Percentiles rank a stretch among this genome's conserved stretches.
phyloP scores from a whole-genome alignment of 495 filamentous ascomycete species.

The Aspergillus cavernicola region DNA sequence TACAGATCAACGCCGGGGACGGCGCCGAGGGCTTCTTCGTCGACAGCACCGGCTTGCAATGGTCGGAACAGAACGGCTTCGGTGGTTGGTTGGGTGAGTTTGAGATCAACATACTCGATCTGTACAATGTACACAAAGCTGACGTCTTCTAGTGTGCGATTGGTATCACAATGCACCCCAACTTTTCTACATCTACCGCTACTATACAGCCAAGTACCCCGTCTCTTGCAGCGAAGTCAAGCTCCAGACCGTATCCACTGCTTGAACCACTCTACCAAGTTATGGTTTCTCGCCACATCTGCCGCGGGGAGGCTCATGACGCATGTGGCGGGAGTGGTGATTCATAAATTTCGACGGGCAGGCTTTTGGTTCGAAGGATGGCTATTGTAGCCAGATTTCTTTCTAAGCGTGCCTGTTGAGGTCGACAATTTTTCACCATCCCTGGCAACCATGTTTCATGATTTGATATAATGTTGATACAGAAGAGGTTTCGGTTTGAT shows the following conservation, averaged over 20 bases:
- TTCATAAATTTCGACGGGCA: conserved; percentile 14
- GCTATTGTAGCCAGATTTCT: background rate
- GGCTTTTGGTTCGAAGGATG: background rate
- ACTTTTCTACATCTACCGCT: conserved; percentile 44
- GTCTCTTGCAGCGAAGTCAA: conserved; percentile 44
- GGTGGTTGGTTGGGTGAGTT: conserved; percentile 52
- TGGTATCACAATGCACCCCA: conserved; percentile 55
- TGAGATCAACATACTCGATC: background rate
- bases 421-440: background rate
- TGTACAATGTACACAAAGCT: background rate
- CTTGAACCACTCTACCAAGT: conserved; percentile 3
- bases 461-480: conserved; percentile 1
- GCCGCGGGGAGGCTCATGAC: conserved; percentile 11
- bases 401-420: background rate
- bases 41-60: conserved; percentile 34
- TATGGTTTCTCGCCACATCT: conserved; percentile 1
- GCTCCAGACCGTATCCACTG: conserved; percentile 27
- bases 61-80: conserved; percentile 35
- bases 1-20: conserved; percentile 39
- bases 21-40: conserved; percentile 38
- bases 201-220: conserved; percentile 30
- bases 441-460: conserved; percentile 7
- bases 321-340: conserved; percentile 19
- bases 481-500: background rate
- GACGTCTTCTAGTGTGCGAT: conserved; percentile 43